Evolutionary conservation across 2,329 filamentous ascomycete genomes (phyloP).

Genomic region (Fusarium paranaense): DNA sequence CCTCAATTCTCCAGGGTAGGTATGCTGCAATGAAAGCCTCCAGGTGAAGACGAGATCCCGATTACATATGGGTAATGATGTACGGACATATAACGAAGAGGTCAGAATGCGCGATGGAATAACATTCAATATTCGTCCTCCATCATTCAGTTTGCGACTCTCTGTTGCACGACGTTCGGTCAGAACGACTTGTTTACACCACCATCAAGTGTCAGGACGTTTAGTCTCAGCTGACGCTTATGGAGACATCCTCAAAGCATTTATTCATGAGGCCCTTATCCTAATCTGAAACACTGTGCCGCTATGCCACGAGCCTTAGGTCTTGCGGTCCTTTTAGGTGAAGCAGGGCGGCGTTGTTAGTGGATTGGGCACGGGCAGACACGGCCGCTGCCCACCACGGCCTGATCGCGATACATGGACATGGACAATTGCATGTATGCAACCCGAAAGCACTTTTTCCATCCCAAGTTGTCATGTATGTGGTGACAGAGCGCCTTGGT

Average conservation of each 20-base stretch:
- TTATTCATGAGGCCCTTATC: not conserved
- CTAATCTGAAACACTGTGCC: not conserved
- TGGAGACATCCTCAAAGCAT: not conserved
- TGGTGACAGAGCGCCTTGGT: not conserved
- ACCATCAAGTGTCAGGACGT: not conserved
- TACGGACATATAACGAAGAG: not conserved
- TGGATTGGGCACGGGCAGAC: not conserved
- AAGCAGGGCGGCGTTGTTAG: not conserved
- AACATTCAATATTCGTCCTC: not conserved
- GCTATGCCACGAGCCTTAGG: not conserved
- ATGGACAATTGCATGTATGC: not conserved
- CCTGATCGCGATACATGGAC: not conserved
- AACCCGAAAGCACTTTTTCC: not conserved
- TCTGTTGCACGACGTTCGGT: not conserved
- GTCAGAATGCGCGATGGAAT: not conserved
- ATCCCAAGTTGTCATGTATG: not conserved
- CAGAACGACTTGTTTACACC: not conserved
- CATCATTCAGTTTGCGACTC: not conserved
- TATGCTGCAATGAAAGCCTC: not conserved
- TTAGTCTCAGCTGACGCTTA: not conserved
- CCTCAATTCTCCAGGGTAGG: not conserved
- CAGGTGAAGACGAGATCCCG: not conserved
- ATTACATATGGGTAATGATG: not conserved
- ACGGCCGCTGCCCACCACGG: not conserved
- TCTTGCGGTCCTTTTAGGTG: not conserved